Evolutionary conservation across 129 eudicot genomes (phyloP).

Genomic region (Helianthus annuus): DNA sequence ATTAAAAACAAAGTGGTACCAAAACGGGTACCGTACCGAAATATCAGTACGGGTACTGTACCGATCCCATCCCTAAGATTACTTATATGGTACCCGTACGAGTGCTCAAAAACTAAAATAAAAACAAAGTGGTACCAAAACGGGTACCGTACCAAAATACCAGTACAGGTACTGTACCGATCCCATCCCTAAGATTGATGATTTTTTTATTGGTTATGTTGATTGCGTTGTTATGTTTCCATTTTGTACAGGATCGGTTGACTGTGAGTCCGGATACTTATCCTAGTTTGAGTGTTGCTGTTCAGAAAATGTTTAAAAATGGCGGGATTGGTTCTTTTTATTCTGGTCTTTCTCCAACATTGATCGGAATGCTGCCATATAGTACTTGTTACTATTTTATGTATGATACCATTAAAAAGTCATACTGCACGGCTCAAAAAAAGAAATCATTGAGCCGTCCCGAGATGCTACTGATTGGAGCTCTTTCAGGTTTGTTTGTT

Average conservation of each 20-base stretch:
- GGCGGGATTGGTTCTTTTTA: constrained; percentile 81
- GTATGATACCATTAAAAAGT: constrained; percentile 84
- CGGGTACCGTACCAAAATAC: no score
- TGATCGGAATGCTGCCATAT: constrained; percentile 95
- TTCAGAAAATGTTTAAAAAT: constrained; percentile 59
- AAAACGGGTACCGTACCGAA: no score
- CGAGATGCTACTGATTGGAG: constrained; percentile 91
- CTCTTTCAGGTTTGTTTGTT: constrained; percentile 67
- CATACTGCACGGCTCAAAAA: constrained; percentile 72
- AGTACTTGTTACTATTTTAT: constrained; percentile 96
- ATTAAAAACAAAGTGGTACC: no score
- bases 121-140: no score
- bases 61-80: no score
- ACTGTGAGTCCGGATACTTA: constrained; percentile 79
- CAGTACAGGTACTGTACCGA: no score
- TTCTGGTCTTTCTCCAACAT: constrained; percentile 82
- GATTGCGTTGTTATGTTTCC: constrained; percentile 5
- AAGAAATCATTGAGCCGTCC: constrained; percentile 70
- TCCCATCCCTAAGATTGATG: no score
- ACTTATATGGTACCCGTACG: no score
- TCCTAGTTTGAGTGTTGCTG: constrained; percentile 69
- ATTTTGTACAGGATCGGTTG: constrained; percentile 69
- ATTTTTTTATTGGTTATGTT: constrained; percentile 2
- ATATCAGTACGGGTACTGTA: no score
- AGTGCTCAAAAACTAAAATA: no score